Evolutionary conservation across 352 stramenopile species (phyloP).

Genomic region (Globisporangium solare): DNA sequence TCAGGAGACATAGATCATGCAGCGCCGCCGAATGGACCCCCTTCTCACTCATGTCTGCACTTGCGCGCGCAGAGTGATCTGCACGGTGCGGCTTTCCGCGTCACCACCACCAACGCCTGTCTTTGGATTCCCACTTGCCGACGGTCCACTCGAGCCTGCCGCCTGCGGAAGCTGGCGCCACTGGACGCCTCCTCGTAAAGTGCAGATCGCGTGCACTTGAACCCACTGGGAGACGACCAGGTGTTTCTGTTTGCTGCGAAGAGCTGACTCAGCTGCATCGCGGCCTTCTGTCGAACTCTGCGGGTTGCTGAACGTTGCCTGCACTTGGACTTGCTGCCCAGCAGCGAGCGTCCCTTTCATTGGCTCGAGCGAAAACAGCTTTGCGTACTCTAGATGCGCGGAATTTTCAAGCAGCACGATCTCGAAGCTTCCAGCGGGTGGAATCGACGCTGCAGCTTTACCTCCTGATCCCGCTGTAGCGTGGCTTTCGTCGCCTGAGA

Average conservation of each 20-base stretch:
- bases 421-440: constrained; percentile 46
- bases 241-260: constrained; percentile 19
- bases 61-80: not conserved
- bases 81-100: constrained; percentile 3
- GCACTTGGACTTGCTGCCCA: constrained; percentile 51
- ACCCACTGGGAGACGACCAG: constrained; percentile 35
- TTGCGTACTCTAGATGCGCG: constrained; percentile 27
- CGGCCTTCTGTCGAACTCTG: not conserved
- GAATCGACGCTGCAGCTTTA: constrained; percentile 1
- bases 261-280: not conserved
- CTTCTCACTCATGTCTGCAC: not conserved
- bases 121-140: not conserved
- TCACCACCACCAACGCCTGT: not conserved
- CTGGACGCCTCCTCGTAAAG: constrained; percentile 31
- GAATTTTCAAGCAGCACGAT: constrained; percentile 49
- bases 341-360: constrained; percentile 50
- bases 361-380: constrained; percentile 66
- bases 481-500: constrained; percentile 11
- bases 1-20: no score
- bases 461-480: not conserved
- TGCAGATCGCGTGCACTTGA: constrained; percentile 34
- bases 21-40: no score
- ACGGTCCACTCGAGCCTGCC: not conserved
- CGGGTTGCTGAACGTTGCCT: constrained; percentile 48
- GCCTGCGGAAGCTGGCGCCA: constrained; percentile 21